phyloP scores from a whole-genome alignment of 139 green algal genomes.

The Ettlia oleoabundans region DNA sequence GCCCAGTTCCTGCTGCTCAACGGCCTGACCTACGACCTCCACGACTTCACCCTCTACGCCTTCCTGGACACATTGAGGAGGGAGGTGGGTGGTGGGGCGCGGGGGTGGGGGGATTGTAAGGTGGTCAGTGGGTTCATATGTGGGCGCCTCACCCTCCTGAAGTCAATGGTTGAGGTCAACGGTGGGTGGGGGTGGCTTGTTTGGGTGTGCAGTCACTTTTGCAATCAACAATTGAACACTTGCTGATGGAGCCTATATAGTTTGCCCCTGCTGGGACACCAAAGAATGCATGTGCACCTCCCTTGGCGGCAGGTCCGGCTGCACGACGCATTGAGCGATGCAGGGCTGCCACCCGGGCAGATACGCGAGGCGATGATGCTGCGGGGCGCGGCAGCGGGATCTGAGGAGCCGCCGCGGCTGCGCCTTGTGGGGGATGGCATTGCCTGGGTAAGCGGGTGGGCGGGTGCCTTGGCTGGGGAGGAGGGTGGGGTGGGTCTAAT shows the following conservation, averaged over 20 bases:
- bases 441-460: not conserved
- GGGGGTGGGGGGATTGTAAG: not conserved
- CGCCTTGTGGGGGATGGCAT: not conserved
- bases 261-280: too few species aligned
- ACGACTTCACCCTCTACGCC: conserved; percentile 72
- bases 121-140: too few species aligned
- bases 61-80: conserved; percentile 56
- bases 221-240: too few species aligned
- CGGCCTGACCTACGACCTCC: conserved; percentile 68
- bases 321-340: conserved; percentile 46
- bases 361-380: conserved; percentile 33
- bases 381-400: not conserved
- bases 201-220: not conserved
- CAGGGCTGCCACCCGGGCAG: conserved; percentile 47
- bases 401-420: conserved; percentile 7
- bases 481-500: not conserved
- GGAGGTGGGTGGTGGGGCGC: conserved; percentile 39
- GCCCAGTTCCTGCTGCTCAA: conserved; percentile 82
- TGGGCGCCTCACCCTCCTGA: too few species aligned
- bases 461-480: not conserved
- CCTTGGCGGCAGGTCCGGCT: conserved; percentile 60
- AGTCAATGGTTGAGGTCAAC: too few species aligned
- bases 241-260: too few species aligned
- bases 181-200: not conserved
- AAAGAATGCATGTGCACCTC: too few species aligned